Base-by-base conservation (phyloP, 139 green algal genomes). In the Mychonastes homosphaera region DNA sequence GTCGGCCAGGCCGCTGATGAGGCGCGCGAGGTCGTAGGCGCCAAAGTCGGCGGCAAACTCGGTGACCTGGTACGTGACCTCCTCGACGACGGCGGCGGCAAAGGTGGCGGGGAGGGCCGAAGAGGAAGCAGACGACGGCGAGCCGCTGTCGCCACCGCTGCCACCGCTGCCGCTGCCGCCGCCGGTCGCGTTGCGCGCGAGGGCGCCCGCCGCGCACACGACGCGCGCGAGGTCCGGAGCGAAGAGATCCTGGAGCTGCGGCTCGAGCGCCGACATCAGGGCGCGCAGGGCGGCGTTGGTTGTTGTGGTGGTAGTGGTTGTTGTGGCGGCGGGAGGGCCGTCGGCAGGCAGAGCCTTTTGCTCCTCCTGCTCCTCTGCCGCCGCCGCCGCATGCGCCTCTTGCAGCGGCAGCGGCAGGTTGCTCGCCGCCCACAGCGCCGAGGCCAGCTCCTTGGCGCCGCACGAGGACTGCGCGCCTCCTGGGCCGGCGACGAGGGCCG, bases 11-110 rank as follows among this genome's bases (percentile, higher is more conserved):
- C 71, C 75, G 13, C 21, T 36, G 6, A 62, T 58, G 18, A 83
- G 47, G 2, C 64, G 65, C 4, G 70, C 68, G 26, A 83, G 12
- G 41, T 83, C 75, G 21, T 46, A 46, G 12, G 71, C 58, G 15
- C 18, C 30, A 19, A 83, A 69, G 41, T 83, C 75, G 3, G 49
- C 27, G 12, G 48, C 26, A 47, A 83, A 83, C 62, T 83, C 75
- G 1, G n/a, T 18, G 13, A 69, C 18, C 23, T 69, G 53, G 10
- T 67, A 62, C 43, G 62, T 35, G n/a, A 26, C 29, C 54, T 63
- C 62, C 13, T 16, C 43, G 7, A 34, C 29, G 9, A 63, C 60
- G 34, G 50, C 60, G 16, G 10, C 41, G 9, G 6, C 26, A 44
- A 26, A 82, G 46, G 54, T 74, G 65, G 35, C 36, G 32, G 19